Base-by-base conservation (phyloP, 2,329 filamentous ascomycete genomes). In the Cladosporium sp. region DNA sequence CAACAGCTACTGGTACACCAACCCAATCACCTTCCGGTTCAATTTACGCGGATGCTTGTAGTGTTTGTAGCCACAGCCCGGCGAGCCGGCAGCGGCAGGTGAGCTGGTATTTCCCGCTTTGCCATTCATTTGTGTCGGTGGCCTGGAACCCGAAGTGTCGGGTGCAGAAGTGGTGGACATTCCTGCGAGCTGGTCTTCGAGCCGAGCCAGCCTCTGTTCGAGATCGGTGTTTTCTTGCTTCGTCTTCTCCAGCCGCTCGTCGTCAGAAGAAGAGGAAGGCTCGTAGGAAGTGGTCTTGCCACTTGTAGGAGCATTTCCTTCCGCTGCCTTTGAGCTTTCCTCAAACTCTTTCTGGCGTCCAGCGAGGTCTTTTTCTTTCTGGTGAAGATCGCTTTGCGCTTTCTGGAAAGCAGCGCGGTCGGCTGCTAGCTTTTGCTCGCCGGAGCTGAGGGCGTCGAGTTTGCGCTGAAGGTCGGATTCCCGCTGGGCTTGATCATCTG, bases 31-130 rank as follows among this genome's bases (percentile, higher is more conserved):
- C 27, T 41, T 41, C 24, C 45, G 20, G 27, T 41, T 41, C 18
- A 48, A 17, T 37, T 48, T 48, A 13, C 45, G 45, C n/a, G 45
- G 45, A 5, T 36, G 45, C 37, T 40, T 48, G 37, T 48, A 48
- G 22, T 48, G 45, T 27, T 15, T 48, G 15, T 34, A 24, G 5
- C 45, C 45, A 18, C 37, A 48, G 4, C 27, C 45, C 17, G 17
- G 8, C 4, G 36, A 6, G 7, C 44, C 44, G 8, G 17, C 17
- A 40, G 17, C 24, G 4, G 8, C 17, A 8, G 43, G 11, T 9
- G n/a, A n/a, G 11, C 29, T n/a, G 4, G 22, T 15, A 12, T 17
- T 17, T 4, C n/a, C 15, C 1, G 29, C 11, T 15, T 36, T 41
- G 24, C 37, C 45, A 24, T 48, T 48, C 45, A 48, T 48, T 5